A percentile compares a stretch with the other conserved stretches of the same genome.
These are phyloP conservation scores for Scutellospora calospora DNA, from an alignment of 371 early-diverging fungal genomes.

Conservation along the genomic window DNA sequence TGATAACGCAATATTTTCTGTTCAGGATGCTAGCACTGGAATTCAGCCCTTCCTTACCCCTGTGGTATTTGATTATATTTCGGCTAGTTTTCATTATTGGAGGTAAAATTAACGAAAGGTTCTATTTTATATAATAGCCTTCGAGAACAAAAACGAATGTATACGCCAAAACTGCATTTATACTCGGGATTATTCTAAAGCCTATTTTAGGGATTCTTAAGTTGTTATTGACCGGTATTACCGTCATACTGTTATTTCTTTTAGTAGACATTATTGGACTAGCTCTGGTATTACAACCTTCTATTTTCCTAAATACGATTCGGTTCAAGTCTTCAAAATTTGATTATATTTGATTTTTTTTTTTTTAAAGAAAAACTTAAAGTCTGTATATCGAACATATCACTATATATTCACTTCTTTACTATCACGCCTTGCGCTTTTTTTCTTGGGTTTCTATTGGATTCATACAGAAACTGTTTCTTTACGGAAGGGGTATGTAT, in stretches of 20 bases:
- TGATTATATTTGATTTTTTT: background rate
- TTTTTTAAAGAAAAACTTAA: conserved; percentile 52
- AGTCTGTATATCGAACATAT: conserved; percentile 56
- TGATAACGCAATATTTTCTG: background rate
- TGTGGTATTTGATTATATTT: conserved; percentile 57
- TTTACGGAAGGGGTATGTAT: conserved; percentile 60
- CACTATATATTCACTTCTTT: conserved; percentile 51
- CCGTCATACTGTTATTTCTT: conserved; percentile 51
- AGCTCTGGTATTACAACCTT: conserved; percentile 48
- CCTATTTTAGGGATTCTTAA: conserved; percentile 60
- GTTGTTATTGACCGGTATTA: conserved; percentile 49
- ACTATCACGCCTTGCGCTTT: conserved; percentile 61
- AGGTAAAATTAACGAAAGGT: background rate
- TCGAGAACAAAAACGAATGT: conserved; percentile 49
- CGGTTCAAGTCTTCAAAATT: background rate
- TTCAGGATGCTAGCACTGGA: conserved; percentile 83
- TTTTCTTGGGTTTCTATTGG: conserved; percentile 72
- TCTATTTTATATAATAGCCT: conserved; percentile 46
- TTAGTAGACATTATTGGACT: conserved; percentile 52
- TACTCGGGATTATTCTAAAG: conserved; percentile 54
- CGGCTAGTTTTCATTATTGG: background rate
- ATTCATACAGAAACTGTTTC: conserved; percentile 62
- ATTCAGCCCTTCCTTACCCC: conserved; percentile 91
- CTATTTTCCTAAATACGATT: background rate
- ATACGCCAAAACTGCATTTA: conserved; percentile 43